Percentiles rank a stretch among this genome's conserved stretches.
These are phyloP conservation scores for Mitragyna speciosa DNA, from an alignment of 257 asterid genomes.

Conservation along the genomic window DNA sequence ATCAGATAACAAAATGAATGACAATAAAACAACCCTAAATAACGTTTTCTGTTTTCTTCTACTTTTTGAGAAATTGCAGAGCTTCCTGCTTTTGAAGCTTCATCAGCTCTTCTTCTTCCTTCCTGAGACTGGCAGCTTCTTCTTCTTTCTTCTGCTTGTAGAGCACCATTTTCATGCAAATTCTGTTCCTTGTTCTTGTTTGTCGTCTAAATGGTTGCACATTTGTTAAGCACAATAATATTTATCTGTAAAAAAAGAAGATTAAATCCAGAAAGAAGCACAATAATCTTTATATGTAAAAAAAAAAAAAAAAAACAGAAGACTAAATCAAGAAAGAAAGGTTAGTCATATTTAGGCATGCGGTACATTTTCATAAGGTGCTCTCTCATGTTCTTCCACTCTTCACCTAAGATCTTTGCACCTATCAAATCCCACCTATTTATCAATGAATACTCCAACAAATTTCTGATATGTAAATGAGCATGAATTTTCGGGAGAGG, in stretches of 20 bases:
- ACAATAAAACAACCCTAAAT: conserved; percentile 51
- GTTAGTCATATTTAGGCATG: not conserved
- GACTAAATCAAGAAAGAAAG: not conserved
- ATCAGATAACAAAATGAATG: not conserved
- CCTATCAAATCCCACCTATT: conserved; percentile 27
- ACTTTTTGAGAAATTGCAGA: conserved; percentile 85
- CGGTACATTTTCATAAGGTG: conserved; percentile 64
- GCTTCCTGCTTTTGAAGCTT: conserved; percentile 91
- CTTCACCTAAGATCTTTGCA: conserved; percentile 79
- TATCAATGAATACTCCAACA: not conserved
- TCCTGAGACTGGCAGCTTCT: conserved; percentile 47
- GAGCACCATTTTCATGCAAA: conserved; percentile 60
- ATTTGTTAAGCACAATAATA: not conserved
- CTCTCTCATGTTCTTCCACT: conserved; percentile 86
- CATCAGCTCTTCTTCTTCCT: conserved; percentile 68
- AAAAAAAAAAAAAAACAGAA: too few species aligned
- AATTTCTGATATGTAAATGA: not conserved
- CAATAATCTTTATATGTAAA: not conserved
- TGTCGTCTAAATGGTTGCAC: conserved; percentile 45
- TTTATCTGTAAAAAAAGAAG: not conserved
- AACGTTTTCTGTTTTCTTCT: conserved; percentile 70
- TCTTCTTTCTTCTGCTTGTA: conserved; percentile 82
- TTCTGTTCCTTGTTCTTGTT: conserved; percentile 59
- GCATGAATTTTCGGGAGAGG: not conserved
- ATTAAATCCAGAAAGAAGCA: not conserved